Conservation (phyloP, 371 early-diverging fungal species). For the Rhizopus stolonifer region DNA sequence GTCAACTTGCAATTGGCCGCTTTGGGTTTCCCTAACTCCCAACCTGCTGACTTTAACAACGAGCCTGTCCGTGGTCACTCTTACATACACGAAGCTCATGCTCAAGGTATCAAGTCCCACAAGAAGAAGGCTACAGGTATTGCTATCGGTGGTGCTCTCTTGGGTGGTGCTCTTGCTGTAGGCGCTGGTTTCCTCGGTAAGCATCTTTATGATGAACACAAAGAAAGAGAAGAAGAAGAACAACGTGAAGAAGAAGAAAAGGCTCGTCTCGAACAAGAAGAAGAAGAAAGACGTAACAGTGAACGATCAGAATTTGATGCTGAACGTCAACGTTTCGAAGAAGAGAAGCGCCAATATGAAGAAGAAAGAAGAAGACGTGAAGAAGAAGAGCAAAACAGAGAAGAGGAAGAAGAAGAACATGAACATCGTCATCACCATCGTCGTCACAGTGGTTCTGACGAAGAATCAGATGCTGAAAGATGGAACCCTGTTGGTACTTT, state of each 20-base stretch:
- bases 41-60: slow-evolving; percentile 18
- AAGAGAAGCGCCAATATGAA: slow-evolving; percentile 15
- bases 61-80: slow-evolving; percentile 46
- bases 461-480: slow-evolving; percentile 25
- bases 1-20: slow-evolving; percentile 51
- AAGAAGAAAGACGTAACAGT: slow-evolving; percentile 20
- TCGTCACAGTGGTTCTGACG: background rate
- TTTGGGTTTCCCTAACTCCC: slow-evolving; percentile 50
- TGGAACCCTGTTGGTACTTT: slow-evolving; percentile 60
- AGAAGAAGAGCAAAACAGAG: background rate
- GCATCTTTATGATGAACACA: slow-evolving; percentile 47
- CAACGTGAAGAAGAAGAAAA: slow-evolving; percentile 34
- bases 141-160: slow-evolving; percentile 49
- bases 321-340: slow-evolving; percentile 24
- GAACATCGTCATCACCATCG: background rate
- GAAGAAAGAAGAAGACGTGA: background rate
- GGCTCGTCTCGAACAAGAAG: slow-evolving; percentile 21
- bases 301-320: slow-evolving; percentile 15
- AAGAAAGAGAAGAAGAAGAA: slow-evolving; percentile 37
- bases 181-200: slow-evolving; percentile 56
- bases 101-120: slow-evolving; percentile 47
- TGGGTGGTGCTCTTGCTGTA: slow-evolving; percentile 47
- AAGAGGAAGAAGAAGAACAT: slow-evolving; percentile 1
- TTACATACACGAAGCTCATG: slow-evolving; percentile 49
- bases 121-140: slow-evolving; percentile 48